These are phyloP conservation scores for Euphorbia tirucalli DNA, from an alignment of 345 rosid genomes.

Conservation along the genomic window DNA sequence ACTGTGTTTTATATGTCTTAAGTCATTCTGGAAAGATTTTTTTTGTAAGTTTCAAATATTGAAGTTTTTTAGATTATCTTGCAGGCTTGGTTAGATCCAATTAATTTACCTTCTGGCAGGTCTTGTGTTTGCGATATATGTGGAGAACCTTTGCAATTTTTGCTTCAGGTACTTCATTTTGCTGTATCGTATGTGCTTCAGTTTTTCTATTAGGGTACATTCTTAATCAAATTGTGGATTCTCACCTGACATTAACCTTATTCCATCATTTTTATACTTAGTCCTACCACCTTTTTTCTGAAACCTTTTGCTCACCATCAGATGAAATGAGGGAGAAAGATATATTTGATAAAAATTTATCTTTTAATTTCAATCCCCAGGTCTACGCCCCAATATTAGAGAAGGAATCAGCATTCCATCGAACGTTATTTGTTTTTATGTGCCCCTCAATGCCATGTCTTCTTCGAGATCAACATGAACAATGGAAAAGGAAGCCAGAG, in stretches of 20 bases:
- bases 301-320: not conserved
- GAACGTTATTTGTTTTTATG: conserved; percentile 73
- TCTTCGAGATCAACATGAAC: conserved; percentile 85
- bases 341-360: not conserved
- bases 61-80: conserved; percentile 6
- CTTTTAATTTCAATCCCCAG: conserved; percentile 31
- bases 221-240: not conserved
- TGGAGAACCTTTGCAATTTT: conserved; percentile 76
- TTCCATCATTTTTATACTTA: not conserved
- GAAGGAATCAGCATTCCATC: conserved; percentile 73
- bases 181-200: not conserved
- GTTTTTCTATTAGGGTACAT: not conserved
- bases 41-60: not conserved
- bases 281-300: not conserved
- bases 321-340: not conserved
- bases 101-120: conserved; percentile 69
- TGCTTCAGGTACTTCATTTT: conserved; percentile 62
- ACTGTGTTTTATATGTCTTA: not conserved
- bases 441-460: conserved; percentile 87
- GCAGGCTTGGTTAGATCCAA: conserved; percentile 92
- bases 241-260: not conserved
- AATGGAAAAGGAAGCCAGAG: conserved; percentile 68
- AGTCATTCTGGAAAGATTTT: not conserved
- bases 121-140: conserved; percentile 68
- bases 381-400: conserved; percentile 74